Evolutionary conservation across 257 asterid species (phyloP).

Genomic region (Plantago major): DNA sequence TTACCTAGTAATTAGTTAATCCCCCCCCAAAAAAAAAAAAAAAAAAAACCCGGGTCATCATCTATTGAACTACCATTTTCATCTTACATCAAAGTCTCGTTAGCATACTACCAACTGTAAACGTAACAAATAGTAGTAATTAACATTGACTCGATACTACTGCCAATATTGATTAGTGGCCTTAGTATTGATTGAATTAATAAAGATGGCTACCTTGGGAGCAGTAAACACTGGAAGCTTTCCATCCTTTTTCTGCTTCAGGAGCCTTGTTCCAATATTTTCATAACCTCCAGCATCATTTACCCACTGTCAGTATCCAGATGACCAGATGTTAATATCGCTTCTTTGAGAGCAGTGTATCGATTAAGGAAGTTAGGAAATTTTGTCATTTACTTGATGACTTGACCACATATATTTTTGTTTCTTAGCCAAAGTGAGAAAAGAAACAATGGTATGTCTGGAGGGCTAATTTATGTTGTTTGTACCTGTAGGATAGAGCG

Average conservation of each 20-base stretch:
- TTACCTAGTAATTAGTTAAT: too few species aligned
- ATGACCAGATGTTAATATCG: background rate
- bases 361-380: too few species aligned
- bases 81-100: background rate
- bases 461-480: too few species aligned
- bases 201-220: conserved; percentile 62
- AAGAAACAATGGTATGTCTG: too few species aligned
- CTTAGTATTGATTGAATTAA: conserved; percentile 11
- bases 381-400: too few species aligned
- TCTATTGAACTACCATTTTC: background rate
- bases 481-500: conserved; percentile 71
- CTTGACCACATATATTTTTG: too few species aligned
- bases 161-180: conserved; percentile 2
- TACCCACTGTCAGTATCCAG: conserved; percentile 67
- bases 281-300: conserved; percentile 78
- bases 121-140: background rate
- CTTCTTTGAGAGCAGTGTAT: background rate
- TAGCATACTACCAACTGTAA: background rate
- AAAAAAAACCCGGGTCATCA: too few species aligned
- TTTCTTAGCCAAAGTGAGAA: too few species aligned
- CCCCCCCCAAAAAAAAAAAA: too few species aligned
- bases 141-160: conserved; percentile 1
- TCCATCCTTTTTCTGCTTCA: conserved; percentile 62
- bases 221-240: conserved; percentile 74
- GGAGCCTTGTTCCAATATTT: conserved; percentile 58